These are phyloP conservation scores for Suillus subalutaceus DNA, from an alignment of 768 basidiomycete species.

Conservation along the genomic window DNA sequence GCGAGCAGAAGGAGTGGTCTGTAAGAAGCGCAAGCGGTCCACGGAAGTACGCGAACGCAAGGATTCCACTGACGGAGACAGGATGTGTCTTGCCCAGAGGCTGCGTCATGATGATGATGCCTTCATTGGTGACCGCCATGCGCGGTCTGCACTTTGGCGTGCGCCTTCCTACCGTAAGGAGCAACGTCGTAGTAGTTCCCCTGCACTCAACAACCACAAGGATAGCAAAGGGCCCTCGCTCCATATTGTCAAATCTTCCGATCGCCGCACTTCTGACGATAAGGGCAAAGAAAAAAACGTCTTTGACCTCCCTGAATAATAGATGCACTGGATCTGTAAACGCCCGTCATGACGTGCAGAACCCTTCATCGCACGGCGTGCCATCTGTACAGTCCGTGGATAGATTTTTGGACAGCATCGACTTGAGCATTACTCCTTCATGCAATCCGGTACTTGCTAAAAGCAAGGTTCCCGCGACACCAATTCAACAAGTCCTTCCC, in stretches of 20 bases:
- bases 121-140: not conserved
- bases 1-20: slow-evolving; percentile 5
- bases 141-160: not conserved
- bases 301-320: not conserved
- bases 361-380: not conserved
- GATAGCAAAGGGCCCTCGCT: not conserved
- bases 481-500: slow-evolving; percentile 13
- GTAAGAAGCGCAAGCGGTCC: slow-evolving; percentile 10
- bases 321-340: not conserved
- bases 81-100: slow-evolving; percentile 6
- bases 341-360: not conserved
- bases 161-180: slow-evolving; percentile 7
- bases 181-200: not conserved
- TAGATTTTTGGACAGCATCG: slow-evolving; percentile 27
- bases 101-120: slow-evolving; percentile 5
- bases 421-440: slow-evolving; percentile 16
- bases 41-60: slow-evolving; percentile 2
- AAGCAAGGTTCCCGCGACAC: slow-evolving; percentile 13
- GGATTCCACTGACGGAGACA: slow-evolving; percentile 1
- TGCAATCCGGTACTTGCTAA: not conserved
- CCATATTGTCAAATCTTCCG: not conserved
- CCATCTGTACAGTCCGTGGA: slow-evolving; percentile 19
- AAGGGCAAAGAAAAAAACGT: not conserved
- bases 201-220: not conserved
- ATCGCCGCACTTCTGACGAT: slow-evolving; percentile 1